phyloP scores from a whole-genome alignment of 2,329 filamentous ascomycete species.

The Mycosphaerella sp. region DNA sequence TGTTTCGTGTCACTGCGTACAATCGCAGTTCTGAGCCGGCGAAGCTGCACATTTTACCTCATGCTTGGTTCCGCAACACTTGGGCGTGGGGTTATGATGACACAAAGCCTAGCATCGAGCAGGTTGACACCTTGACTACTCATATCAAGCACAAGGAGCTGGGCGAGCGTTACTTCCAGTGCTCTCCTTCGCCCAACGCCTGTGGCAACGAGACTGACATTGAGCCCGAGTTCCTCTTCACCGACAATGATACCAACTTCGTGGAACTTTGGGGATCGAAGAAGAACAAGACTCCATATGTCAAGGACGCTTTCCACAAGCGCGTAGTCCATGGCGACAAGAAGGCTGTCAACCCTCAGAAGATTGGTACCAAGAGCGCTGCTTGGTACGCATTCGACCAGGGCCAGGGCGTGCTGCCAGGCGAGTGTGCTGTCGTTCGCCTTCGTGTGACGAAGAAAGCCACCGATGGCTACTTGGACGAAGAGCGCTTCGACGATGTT shows the following conservation, averaged over 20 bases:
- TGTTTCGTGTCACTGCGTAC: slow-evolving; percentile 94
- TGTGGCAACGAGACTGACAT: slow-evolving; percentile 75
- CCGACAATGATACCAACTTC: slow-evolving; percentile 91
- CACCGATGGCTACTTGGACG: slow-evolving; percentile 72
- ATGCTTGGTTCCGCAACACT: slow-evolving; percentile 95
- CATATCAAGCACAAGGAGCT: slow-evolving; percentile 74
- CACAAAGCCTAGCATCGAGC: slow-evolving; percentile 72
- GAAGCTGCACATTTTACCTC: slow-evolving; percentile 85
- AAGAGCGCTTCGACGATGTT: slow-evolving; percentile 85
- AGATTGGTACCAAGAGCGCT: slow-evolving; percentile 77
- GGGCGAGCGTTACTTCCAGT: slow-evolving; percentile 73
- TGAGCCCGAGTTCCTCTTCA: slow-evolving; percentile 78
- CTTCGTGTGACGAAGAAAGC: slow-evolving; percentile 72
- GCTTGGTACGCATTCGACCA: slow-evolving; percentile 93
- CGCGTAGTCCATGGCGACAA: slow-evolving; percentile 78
- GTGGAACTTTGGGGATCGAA: slow-evolving; percentile 66
- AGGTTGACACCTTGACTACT: slow-evolving; percentile 59
- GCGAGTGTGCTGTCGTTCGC: slow-evolving; percentile 90
- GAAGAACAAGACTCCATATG: slow-evolving; percentile 68
- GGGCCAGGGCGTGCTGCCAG: slow-evolving; percentile 75
- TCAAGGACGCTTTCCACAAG: slow-evolving; percentile 92
- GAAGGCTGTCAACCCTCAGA: slow-evolving; percentile 70
- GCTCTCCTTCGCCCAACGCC: slow-evolving; percentile 84
- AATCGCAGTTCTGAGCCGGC: slow-evolving; percentile 88
- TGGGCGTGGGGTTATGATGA: slow-evolving; percentile 91